Evolutionary conservation across 1,139 yeast species (phyloP), one percentile per base, ranked within the genome.

Genomic region (Suhomyces bokatorum): DNA sequence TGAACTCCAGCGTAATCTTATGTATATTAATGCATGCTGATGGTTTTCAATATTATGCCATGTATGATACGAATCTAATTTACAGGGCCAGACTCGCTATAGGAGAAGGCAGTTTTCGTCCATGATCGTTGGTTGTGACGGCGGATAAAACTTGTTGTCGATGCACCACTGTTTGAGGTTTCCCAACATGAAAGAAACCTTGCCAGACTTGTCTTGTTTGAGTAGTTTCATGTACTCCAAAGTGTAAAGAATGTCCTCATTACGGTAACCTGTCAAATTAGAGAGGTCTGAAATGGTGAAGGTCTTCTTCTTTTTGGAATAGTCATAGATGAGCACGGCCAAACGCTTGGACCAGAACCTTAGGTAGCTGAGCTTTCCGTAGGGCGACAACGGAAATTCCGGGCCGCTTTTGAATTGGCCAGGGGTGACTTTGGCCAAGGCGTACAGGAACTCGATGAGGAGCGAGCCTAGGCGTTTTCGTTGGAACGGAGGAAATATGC

Each of bases 401-500:
- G 99, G 99, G 0, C 97, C 96, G 46, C 97, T 90, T 24, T 55
- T 27, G 73, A 63, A 39, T 70, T 66, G 58, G 62, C 81, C 65
- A 66, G 87, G 60, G 55, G 77, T 68, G 8, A 55, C 51, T 40
- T 71, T 68, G 0, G 96, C 87, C 16, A 89, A 61, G 24, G 77
- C 81, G 58, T 91, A 93, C 44, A 95, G 89, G 54, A 89, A 87
- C 47, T 88, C 91, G 27, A 93, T 88, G 37, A 93, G 62, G 13
- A 88, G 69, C 4, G 88, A 80, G 0, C 99, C 99, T 31, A 91
- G 64, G 17, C 82, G 85, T 32, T 78, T 76, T 45, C 89, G 73
- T 60, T 93, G 99, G 60, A 82, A 93, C 1, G 97, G 97, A 0
- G 99, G 99, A 51, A 93, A 87, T 4, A 89, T 81, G 54, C 95